Evolutionary conservation across 805 yeast genomes (phyloP).

Genomic region (Torulaspora indica): DNA sequence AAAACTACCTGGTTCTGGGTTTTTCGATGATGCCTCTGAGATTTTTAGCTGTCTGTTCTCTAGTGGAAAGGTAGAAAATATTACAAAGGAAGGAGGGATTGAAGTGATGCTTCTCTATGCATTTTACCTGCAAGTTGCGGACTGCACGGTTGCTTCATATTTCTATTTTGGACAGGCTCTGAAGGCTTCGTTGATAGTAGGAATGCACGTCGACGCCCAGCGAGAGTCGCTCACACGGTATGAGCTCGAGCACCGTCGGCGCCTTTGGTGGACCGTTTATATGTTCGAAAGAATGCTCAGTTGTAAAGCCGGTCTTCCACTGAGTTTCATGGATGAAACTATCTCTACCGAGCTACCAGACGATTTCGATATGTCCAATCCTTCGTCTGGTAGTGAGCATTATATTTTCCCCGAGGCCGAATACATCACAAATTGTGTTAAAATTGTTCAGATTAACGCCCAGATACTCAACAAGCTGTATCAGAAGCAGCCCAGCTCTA

Average conservation of each 20-base stretch:
- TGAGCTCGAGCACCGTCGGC: slow-evolving; percentile 77
- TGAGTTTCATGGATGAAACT: slow-evolving; percentile 75
- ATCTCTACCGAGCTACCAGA: slow-evolving; percentile 73
- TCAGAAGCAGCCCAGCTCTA: slow-evolving; percentile 71
- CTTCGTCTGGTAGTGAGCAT: slow-evolving; percentile 55
- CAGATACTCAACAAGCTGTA: slow-evolving; percentile 63
- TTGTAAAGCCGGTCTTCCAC: slow-evolving; percentile 75
- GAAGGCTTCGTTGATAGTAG: slow-evolving; percentile 64
- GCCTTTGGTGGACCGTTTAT: slow-evolving; percentile 84
- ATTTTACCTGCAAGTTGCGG: slow-evolving; percentile 77
- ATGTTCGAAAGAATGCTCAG: slow-evolving; percentile 79
- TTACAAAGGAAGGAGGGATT: slow-evolving; percentile 73
- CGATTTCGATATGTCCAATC: slow-evolving; percentile 61
- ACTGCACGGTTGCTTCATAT: slow-evolving; percentile 75
- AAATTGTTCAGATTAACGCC: slow-evolving; percentile 74
- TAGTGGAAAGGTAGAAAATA: slow-evolving; percentile 72
- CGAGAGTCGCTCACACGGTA: slow-evolving; percentile 57
- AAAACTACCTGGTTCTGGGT: slow-evolving; percentile 72
- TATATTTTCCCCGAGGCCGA: slow-evolving; percentile 78
- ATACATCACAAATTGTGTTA: slow-evolving; percentile 68
- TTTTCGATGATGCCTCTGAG: slow-evolving; percentile 75
- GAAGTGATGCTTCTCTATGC: slow-evolving; percentile 73
- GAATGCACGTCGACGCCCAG: slow-evolving; percentile 80
- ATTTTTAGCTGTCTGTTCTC: slow-evolving; percentile 72
- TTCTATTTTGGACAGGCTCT: slow-evolving; percentile 75